These are phyloP conservation scores for Stellera chamaejasme DNA, from an alignment of 345 rosid genomes.

Conservation along the genomic window DNA sequence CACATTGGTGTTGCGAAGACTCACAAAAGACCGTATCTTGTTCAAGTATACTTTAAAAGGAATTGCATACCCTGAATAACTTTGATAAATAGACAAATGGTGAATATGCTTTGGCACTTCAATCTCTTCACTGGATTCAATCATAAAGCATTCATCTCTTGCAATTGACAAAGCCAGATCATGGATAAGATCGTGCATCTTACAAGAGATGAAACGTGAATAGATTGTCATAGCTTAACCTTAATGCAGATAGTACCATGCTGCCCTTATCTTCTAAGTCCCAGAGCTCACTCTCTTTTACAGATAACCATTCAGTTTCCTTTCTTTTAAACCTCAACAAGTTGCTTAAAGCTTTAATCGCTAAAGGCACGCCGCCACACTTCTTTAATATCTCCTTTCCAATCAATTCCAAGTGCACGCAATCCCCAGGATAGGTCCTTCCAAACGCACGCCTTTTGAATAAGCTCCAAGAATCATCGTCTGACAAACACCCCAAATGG, in stretches of 20 bases:
- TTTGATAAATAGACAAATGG: neutral
- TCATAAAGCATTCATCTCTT: conserved; percentile 1
- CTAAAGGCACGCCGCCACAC: conserved; percentile 11
- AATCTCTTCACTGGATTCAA: neutral
- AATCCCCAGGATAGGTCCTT: neutral
- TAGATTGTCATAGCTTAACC: conserved; percentile 10
- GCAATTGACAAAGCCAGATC: conserved; percentile 15
- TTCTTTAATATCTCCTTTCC: conserved; percentile 13
- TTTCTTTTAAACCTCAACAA: conserved; percentile 18
- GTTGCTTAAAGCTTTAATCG: conserved; percentile 18
- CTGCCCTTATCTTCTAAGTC: neutral
- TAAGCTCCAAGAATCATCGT: conserved; percentile 8
- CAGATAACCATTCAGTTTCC: conserved; percentile 6
- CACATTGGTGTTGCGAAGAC: too few species aligned
- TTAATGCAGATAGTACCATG: conserved; percentile 6
- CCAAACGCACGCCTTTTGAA: conserved; percentile 14
- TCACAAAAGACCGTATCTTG: neutral
- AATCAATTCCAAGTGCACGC: neutral
- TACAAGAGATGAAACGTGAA: conserved; percentile 15
- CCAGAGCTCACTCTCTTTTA: conserved; percentile 24
- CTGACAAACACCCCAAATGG: conserved; percentile 1
- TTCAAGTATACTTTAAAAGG: neutral
- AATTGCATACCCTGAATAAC: neutral
- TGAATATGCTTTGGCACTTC: neutral
- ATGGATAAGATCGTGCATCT: conserved; percentile 22